Conservation (phyloP, 2,329 filamentous ascomycete species). For the Neospermospora avenae region DNA sequence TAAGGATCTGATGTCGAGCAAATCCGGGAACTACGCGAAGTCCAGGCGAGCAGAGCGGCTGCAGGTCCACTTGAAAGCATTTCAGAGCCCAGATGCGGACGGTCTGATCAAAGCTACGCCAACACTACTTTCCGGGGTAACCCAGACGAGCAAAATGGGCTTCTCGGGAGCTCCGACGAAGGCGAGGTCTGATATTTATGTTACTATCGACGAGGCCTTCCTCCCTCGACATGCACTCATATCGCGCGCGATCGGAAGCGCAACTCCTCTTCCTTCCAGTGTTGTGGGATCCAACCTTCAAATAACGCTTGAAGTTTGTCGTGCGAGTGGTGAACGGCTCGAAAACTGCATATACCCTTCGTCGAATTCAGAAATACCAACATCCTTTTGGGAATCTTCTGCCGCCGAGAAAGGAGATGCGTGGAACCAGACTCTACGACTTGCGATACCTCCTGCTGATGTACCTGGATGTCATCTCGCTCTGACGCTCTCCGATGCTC, state of each 20-base stretch:
- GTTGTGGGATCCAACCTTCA: slow-evolving; percentile 73
- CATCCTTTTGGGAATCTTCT: slow-evolving; percentile 86
- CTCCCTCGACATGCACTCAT: slow-evolving; percentile 71
- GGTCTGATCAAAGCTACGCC: slow-evolving; percentile 80
- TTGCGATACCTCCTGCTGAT: slow-evolving; percentile 74
- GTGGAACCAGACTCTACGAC: slow-evolving; percentile 85
- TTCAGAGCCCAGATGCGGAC: slow-evolving; percentile 75
- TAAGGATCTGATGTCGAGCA: slow-evolving; percentile 68
- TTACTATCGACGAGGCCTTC: slow-evolving; percentile 78
- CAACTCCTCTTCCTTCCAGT: slow-evolving; percentile 63
- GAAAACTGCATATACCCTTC: slow-evolving; percentile 85
- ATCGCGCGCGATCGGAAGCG: slow-evolving; percentile 68
- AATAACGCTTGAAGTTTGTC: slow-evolving; percentile 83
- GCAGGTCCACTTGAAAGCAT: slow-evolving; percentile 75
- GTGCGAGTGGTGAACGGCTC: slow-evolving; percentile 73
- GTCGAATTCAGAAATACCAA: slow-evolving; percentile 66
- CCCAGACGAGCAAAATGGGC: slow-evolving; percentile 82
- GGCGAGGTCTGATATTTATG: slow-evolving; percentile 88
- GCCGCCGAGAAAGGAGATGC: slow-evolving; percentile 73
- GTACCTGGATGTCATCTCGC: slow-evolving; percentile 82
- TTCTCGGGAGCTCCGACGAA: slow-evolving; percentile 91
- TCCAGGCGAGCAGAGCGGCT: slow-evolving; percentile 71
- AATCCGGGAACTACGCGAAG: slow-evolving; percentile 70
- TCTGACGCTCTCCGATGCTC: slow-evolving; percentile 83
- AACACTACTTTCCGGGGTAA: slow-evolving; percentile 77